These are phyloP conservation scores for Backusella sp. DNA, from an alignment of 192 early-diverging fungal genomes.

Conservation along the genomic window DNA sequence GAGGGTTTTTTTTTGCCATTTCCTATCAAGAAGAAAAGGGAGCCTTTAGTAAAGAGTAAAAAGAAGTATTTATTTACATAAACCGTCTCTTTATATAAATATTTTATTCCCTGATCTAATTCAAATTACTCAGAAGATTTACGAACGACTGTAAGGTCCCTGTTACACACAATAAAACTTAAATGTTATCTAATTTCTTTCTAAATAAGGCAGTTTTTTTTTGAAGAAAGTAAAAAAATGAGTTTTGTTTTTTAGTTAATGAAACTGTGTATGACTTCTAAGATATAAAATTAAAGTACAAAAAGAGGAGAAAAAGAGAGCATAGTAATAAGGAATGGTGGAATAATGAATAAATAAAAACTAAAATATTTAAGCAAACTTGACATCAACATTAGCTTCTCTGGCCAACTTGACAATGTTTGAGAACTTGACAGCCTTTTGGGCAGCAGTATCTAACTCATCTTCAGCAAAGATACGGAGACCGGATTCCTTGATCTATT, in stretches of 20 bases:
- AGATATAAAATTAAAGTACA: not conserved
- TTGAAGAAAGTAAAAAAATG: not conserved
- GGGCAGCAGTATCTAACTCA: constrained; percentile 94
- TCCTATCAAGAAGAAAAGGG: too few relatives aligned
- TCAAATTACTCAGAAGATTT: not conserved
- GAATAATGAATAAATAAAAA: constrained; percentile 5
- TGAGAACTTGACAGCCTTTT: constrained; percentile 79
- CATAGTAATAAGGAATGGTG: constrained; percentile 8
- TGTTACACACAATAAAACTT: not conserved
- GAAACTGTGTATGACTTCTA: constrained; percentile 5
- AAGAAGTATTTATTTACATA: not conserved
- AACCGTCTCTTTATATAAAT: not conserved
- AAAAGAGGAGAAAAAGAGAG: not conserved
- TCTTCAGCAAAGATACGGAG: constrained; percentile 92
- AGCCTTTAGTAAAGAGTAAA: not conserved
- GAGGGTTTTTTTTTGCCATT: not conserved
- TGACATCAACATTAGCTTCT: constrained; percentile 71
- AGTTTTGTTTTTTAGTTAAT: not conserved
- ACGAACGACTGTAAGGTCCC: not conserved
- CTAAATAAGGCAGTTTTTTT: not conserved
- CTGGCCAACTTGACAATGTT: constrained; percentile 79
- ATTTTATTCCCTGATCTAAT: not conserved
- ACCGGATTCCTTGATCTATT: constrained; percentile 78
- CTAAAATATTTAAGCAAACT: constrained; percentile 46
- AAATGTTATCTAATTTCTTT: not conserved